Percentiles rank a stretch among this genome's conserved stretches.
Evolutionary conservation across 2,329 filamentous ascomycete species (phyloP).

Genomic region (Stagonosporopsis vannaccii): DNA sequence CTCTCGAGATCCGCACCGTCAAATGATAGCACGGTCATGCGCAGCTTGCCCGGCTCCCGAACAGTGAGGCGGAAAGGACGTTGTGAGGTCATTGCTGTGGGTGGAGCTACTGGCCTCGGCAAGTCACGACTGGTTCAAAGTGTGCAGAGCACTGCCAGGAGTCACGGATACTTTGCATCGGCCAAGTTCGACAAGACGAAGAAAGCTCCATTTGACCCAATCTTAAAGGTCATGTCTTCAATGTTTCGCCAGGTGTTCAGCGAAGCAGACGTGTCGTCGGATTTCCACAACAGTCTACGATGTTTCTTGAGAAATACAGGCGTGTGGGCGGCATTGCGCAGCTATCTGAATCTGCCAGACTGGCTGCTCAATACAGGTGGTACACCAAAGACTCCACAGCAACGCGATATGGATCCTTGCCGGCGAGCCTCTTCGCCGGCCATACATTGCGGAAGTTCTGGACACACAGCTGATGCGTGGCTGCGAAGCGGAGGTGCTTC

Average conservation of each 20-base stretch:
- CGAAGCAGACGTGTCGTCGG: slow-evolving; percentile 67
- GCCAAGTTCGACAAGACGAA: slow-evolving; percentile 67
- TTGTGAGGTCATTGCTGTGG: slow-evolving; percentile 66
- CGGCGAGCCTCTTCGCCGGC: slow-evolving; percentile 44
- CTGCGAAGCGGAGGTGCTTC: slow-evolving; percentile 54
- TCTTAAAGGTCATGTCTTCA: slow-evolving; percentile 66
- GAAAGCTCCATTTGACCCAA: slow-evolving; percentile 67
- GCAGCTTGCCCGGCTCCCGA: slow-evolving; percentile 42
- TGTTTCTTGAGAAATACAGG: slow-evolving; percentile 59
- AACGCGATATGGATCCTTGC: slow-evolving; percentile 30
- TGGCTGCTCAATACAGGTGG: slow-evolving; percentile 60
- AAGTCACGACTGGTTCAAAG: slow-evolving; percentile 68
- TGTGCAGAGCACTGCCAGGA: slow-evolving; percentile 64
- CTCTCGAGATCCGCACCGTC: slow-evolving; percentile 38
- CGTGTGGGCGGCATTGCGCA: slow-evolving; percentile 65
- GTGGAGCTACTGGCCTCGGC: slow-evolving; percentile 64
- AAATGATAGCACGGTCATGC: slow-evolving; percentile 34
- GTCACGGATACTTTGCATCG: slow-evolving; percentile 66
- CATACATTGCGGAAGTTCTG: slow-evolving; percentile 46
- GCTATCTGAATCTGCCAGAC: slow-evolving; percentile 69
- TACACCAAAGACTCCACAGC: slow-evolving; percentile 33
- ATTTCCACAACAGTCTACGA: slow-evolving; percentile 67
- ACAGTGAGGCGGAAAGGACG: slow-evolving; percentile 61
- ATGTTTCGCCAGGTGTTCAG: slow-evolving; percentile 71
- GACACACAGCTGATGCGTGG: slow-evolving; percentile 55